These are phyloP conservation scores for Dendrobium catenatum DNA, from an alignment of 106 monocot genomes.

Conservation along the genomic window DNA sequence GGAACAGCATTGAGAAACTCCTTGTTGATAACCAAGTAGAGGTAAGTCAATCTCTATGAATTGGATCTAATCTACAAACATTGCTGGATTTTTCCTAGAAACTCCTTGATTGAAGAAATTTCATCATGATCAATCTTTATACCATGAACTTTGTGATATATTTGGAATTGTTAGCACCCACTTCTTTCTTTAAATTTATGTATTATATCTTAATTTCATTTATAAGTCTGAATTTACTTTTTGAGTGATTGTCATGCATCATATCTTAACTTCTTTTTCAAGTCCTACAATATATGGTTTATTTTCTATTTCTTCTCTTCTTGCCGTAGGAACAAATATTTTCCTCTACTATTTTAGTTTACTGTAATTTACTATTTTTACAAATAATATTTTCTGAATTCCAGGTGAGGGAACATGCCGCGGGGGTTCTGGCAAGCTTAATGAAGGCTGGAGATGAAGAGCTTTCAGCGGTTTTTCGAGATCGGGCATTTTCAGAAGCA, in stretches of 20 bases:
- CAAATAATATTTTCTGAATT: not conserved
- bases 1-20: conserved; percentile 67
- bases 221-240: not conserved
- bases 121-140: not conserved
- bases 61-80: conserved; percentile 1
- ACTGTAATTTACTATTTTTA: not conserved
- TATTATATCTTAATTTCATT: not conserved
- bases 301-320: not conserved
- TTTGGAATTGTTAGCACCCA: not conserved
- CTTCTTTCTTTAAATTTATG: not conserved
- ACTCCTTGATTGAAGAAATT: not conserved
- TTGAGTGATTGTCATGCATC: not conserved
- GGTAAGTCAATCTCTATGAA: conserved; percentile 26
- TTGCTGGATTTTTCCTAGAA: not conserved
- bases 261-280: not conserved
- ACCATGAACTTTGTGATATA: not conserved
- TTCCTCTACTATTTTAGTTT: not conserved
- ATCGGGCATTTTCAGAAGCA: conserved; percentile 63
- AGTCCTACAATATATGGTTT: not conserved
- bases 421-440: conserved; percentile 86
- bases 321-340: not conserved
- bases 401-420: conserved; percentile 90
- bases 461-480: conserved; percentile 57
- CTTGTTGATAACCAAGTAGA: conserved; percentile 95
- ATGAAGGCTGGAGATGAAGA: conserved; percentile 82